phyloP scores from a whole-genome alignment of 1,139 yeast species.

The Suhomyces bribrorum region DNA sequence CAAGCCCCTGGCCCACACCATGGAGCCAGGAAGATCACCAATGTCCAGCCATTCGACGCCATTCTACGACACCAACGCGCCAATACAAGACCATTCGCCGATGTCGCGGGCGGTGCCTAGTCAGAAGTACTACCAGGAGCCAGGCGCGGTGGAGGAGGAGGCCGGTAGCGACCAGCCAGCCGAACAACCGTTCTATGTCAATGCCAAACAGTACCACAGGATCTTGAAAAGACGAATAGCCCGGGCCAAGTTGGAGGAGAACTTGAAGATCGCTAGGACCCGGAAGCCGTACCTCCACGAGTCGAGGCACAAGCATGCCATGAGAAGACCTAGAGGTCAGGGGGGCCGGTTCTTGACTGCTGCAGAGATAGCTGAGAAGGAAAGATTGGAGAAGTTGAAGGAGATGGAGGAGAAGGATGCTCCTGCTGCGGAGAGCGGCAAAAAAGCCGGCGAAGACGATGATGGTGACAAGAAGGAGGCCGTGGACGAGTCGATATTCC shows the following conservation, averaged over 20 bases:
- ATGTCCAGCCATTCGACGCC: slow-evolving; percentile 16
- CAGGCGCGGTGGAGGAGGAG: slow-evolving; percentile 7
- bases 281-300: slow-evolving; percentile 95
- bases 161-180: slow-evolving; percentile 19
- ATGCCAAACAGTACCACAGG: slow-evolving; percentile 96
- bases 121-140: slow-evolving; percentile 14
- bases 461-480: slow-evolving; percentile 3
- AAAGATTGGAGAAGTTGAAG: slow-evolving; percentile 53
- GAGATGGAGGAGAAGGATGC: slow-evolving; percentile 33
- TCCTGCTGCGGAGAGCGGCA: background rate
- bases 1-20: slow-evolving; percentile 5
- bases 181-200: slow-evolving; percentile 95
- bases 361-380: slow-evolving; percentile 90
- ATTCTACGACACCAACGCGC: slow-evolving; percentile 15
- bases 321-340: slow-evolving; percentile 98
- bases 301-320: slow-evolving; percentile 97
- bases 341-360: slow-evolving; percentile 97
- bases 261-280: slow-evolving; percentile 82
- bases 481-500: slow-evolving; percentile 9
- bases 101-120: slow-evolving; percentile 8
- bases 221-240: slow-evolving; percentile 91
- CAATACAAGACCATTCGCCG: slow-evolving; percentile 6
- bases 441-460: no score
- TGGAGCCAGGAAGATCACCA: slow-evolving; percentile 14
- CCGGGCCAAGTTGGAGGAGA: slow-evolving; percentile 89